Conservation (phyloP, 179 eudicot species). For the Camellia oleifera region DNA sequence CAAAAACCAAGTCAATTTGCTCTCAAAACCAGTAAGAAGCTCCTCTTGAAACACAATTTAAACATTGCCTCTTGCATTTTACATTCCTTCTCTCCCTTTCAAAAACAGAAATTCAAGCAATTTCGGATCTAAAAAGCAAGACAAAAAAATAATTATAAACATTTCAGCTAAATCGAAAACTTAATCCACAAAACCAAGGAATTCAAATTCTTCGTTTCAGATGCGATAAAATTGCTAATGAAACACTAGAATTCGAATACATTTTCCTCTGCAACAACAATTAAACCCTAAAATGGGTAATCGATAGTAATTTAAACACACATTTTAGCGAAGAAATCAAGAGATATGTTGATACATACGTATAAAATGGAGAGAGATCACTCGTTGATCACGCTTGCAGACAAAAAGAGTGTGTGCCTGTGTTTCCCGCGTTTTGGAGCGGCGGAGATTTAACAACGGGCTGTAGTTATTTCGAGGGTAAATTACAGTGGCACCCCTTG, state of each 20-base stretch:
- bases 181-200: neutral
- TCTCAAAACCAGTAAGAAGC: neutral
- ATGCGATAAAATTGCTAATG: neutral
- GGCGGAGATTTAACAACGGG: neutral
- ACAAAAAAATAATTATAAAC: neutral
- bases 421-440: neutral
- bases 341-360: neutral
- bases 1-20: neutral
- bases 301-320: neutral
- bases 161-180: neutral
- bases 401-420: neutral
- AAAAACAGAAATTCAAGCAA: neutral
- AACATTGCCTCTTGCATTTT: neutral
- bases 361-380: constrained; percentile 4
- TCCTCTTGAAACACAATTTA: neutral
- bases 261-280: neutral
- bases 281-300: neutral
- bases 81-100: neutral
- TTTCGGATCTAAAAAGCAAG: neutral
- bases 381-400: neutral
- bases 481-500: too few species aligned
- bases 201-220: neutral
- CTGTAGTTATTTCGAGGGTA: too few species aligned
- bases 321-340: too few species aligned
- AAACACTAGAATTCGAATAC: neutral